Base-by-base conservation (phyloP, 2,329 filamentous ascomycete species). In the Alternaria brassicae region DNA sequence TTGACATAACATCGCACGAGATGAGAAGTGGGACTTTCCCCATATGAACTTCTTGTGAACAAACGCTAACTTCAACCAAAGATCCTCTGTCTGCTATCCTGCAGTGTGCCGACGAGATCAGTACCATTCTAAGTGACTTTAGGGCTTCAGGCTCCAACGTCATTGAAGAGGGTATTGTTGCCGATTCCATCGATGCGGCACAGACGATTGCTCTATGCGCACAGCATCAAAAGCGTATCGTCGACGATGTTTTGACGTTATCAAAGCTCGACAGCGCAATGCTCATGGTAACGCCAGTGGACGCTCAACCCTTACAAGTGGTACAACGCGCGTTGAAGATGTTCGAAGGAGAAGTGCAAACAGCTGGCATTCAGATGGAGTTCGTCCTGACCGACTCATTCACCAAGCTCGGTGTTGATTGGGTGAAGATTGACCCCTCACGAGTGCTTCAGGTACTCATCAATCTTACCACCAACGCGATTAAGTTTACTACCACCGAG, bases 131-230 rank as follows among this genome's bases (percentile, higher is more conserved):
- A 66, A 79, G 60, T 68, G 80, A 73, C 44, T 84, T 76, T 63
- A 84, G 67, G 72, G 73, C 72, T 25, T 68, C 85, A 7, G 81
- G 84, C 21, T 75, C 75, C 3, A 74, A 86, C 7, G 86, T 60
- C 42, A 75, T 77, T 3, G 78, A 81, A 7, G 72, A 72, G 2
- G 78, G 81, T 21, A 77, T 89, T 21, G 72, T 91, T 3, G 79
- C 81, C 7, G 86, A 84, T 67, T 88, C 88, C 58, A 85, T 91
- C 45, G 90, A 93, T 64, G 89, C 89, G 15, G 89, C 90, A 3
- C 88, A 93, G 70, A 93, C 89, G 0, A 93, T 95, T 61, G 85
- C 88, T 25, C 84, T 91, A 9, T 94, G 91, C 66, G 89, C 91
- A 1, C 88, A 91, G 67, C 91, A 94, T 75, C 91, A 94, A 72